Evolutionary conservation across 768 basidiomycete species (phyloP), one percentile per base, ranked within the genome.

Genomic region (Brasilioporus rufonigricans): DNA sequence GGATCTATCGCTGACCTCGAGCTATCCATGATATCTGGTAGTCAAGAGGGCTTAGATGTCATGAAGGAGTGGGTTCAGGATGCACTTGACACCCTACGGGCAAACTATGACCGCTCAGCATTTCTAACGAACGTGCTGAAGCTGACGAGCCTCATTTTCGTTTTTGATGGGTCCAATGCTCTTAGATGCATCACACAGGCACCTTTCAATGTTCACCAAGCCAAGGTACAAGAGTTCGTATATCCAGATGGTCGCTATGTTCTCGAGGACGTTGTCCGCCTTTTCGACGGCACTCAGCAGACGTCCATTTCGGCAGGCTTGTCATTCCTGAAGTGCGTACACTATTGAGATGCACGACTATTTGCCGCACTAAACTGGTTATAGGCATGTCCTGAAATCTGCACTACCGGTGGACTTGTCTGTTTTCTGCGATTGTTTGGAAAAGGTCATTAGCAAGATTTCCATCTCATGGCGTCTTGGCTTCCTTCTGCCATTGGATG

Each of bases 321-420:
- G 27, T 6, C 5, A 4, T 75, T 77, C 52, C 43, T 80, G 32
- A 56, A 55, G 82, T 83, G 55, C 43, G 75, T 4, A 1, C 24
- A 24, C 18, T 16, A 13, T 24, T 23, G 19, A n/a, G 3, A 27
- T 40, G 24, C 12, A 27, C 2, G 11, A 26, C 32, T 31, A 72
- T 5, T 71, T 73, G 44, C 39, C 78, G 21, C 54, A 45, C 23
- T 53, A 26, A 62, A n/a, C n/a, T n/a, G n/a, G n/a, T n/a, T n/a
- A n/a, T n/a, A n/a, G n/a, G n/a, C n/a, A n/a, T n/a, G n/a, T n/a
- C 29, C 8, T 33, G 18, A 56, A 69, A 3, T 59, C 60, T 1
- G 47, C 51, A 5, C 56, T 84, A 5, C 64, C 60, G 4, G 69
- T 85, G n/a, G 73, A 84, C 38, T 67, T 80, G 27, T 70, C 72